phyloP scores from a whole-genome alignment of 208 protist species.

The Trypanosoma lewisi region DNA sequence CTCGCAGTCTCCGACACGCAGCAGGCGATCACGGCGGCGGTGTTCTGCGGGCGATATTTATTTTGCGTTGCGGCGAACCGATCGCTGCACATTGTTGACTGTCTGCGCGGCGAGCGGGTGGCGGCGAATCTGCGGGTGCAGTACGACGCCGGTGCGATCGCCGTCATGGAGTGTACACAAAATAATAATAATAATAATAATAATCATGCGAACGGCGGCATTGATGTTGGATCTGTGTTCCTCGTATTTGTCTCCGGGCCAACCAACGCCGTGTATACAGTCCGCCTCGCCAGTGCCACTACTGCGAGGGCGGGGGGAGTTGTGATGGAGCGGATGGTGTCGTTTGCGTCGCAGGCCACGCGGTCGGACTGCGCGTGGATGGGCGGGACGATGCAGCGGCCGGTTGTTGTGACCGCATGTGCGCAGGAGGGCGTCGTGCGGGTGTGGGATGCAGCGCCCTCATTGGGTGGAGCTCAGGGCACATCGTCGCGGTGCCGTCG shows the following conservation, averaged over 20 bases:
- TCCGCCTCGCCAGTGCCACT: conserved; percentile 13
- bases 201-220: not conserved
- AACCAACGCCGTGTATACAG: conserved; percentile 52
- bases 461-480: conserved; percentile 1
- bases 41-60: conserved; percentile 40
- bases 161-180: conserved; percentile 22
- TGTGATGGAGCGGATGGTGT: conserved; percentile 47
- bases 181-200: not conserved
- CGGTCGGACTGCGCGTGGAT: conserved; percentile 68
- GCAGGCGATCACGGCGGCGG: conserved; percentile 48
- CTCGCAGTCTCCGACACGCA: conserved; percentile 62
- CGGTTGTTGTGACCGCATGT: conserved; percentile 50
- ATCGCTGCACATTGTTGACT: conserved; percentile 45
- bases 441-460: conserved; percentile 62
- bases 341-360: conserved; percentile 75
- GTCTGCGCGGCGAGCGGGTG: conserved; percentile 25
- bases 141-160: conserved; percentile 47
- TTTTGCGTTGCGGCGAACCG: conserved; percentile 55
- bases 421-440: conserved; percentile 70
- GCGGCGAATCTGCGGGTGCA: conserved; percentile 41
- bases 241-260: conserved; percentile 61
- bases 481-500: conserved; percentile 49
- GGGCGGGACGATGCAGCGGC: conserved; percentile 10
- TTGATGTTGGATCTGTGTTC: conserved; percentile 16
- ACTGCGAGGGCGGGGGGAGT: not conserved